Evolutionary conservation across 495 filamentous ascomycete species (phyloP).

Genomic region (Symbiotaphrina buchneri): DNA sequence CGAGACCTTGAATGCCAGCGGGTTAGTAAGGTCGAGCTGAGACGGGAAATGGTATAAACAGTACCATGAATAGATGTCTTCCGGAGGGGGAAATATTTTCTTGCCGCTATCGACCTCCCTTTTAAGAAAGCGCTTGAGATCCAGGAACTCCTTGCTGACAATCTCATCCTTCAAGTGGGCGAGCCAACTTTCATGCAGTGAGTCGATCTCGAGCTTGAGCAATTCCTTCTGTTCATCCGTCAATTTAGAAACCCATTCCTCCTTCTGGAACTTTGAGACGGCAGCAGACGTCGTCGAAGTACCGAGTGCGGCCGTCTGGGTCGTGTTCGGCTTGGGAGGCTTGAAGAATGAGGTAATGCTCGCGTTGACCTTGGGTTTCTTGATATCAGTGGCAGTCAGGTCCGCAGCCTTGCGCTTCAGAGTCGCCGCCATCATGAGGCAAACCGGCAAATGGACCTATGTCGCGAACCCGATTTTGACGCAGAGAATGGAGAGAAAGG

Average conservation of each 20-base stretch:
- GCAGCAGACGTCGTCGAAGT: conserved; percentile 14
- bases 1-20: conserved; percentile 62
- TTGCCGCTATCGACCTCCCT: conserved; percentile 47
- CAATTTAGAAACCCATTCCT: conserved; percentile 59
- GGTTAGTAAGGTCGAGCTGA: not conserved
- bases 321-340: conserved; percentile 19
- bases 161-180: conserved; percentile 69
- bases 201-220: conserved; percentile 74
- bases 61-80: conserved; percentile 92
- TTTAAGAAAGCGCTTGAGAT: conserved; percentile 71
- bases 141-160: conserved; percentile 51
- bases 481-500: too few species aligned
- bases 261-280: conserved; percentile 53
- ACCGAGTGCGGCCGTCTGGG: conserved; percentile 8
- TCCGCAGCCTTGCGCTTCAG: conserved; percentile 48
- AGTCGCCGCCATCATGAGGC: conserved; percentile 6
- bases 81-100: conserved; percentile 61
- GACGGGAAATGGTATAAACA: too few species aligned
- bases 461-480: too few species aligned
- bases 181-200: conserved; percentile 78
- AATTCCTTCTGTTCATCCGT: conserved; percentile 63
- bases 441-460: too few species aligned
- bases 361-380: conserved; percentile 47
- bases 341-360: conserved; percentile 47
- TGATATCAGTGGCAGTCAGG: conserved; percentile 22